Evolutionary conservation across 2,329 filamentous ascomycete species (phyloP).

Genomic region (Bipolaris gigantea): DNA sequence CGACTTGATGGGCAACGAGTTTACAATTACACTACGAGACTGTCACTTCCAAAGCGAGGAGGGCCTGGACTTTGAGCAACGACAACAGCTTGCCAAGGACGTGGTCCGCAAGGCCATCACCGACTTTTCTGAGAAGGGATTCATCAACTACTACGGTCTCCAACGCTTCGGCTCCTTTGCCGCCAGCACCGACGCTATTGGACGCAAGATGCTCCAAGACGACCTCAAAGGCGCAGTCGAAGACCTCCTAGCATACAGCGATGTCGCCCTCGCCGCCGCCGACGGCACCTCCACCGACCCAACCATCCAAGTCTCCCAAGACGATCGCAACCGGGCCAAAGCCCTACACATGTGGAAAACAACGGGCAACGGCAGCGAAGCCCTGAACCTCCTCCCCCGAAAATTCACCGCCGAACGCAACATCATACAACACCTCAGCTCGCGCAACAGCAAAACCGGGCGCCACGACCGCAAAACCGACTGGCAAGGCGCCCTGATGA

Average conservation of each 20-base stretch:
- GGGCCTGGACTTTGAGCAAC: conserved; percentile 37
- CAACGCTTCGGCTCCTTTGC: conserved; percentile 91
- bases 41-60: conserved; percentile 64
- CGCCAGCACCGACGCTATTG: conserved; percentile 82
- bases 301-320: conserved; percentile 61
- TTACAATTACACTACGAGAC: conserved; percentile 87
- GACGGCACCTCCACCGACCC: conserved; percentile 43
- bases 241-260: conserved; percentile 73
- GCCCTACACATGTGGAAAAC: conserved; percentile 75
- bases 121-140: conserved; percentile 73
- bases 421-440: conserved; percentile 75
- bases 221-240: conserved; percentile 81
- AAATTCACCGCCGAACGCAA: conserved; percentile 80
- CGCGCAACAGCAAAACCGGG: conserved; percentile 48
- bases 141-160: conserved; percentile 98
- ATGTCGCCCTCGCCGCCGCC: conserved; percentile 61
- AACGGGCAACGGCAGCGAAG: conserved; percentile 60
- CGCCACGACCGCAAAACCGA: conserved; percentile 62
- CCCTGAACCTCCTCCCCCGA: conserved; percentile 70
- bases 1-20: conserved; percentile 86
- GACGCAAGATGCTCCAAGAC: conserved; percentile 78
- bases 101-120: conserved; percentile 63
- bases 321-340: conserved; percentile 77
- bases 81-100: conserved; percentile 51
- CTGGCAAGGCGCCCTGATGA: conserved; percentile 76